phyloP scores from a whole-genome alignment of 495 filamentous ascomycete genomes.

The Aspergillus heteromorphus region DNA sequence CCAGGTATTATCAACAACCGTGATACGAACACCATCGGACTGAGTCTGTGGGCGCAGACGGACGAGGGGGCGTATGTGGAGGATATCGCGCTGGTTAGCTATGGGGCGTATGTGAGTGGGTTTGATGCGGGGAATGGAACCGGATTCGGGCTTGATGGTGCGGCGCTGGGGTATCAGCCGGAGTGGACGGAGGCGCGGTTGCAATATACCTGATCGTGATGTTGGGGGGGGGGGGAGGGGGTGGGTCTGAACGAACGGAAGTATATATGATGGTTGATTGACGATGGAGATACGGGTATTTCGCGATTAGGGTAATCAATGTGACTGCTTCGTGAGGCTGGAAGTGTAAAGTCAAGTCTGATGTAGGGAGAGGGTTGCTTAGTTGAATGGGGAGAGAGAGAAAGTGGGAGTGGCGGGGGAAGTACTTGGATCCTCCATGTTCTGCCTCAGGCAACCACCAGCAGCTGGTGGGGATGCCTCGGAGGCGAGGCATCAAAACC shows the following conservation, averaged over 20 bases:
- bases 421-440: too few species aligned
- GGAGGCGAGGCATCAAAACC: too few species aligned
- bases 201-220: neutral
- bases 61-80: slow-evolving; percentile 32
- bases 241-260: neutral
- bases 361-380: too few species aligned
- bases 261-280: neutral
- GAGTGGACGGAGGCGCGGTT: neutral
- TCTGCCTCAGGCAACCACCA: too few species aligned
- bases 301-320: too few species aligned
- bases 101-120: slow-evolving; percentile 35
- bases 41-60: slow-evolving; percentile 44
- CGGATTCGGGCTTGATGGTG: slow-evolving; percentile 39
- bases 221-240: neutral
- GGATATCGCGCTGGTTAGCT: slow-evolving; percentile 29
- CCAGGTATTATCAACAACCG: slow-evolving; percentile 45
- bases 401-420: too few species aligned
- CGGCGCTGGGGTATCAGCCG: neutral
- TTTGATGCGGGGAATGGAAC: slow-evolving; percentile 43
- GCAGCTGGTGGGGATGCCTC: too few species aligned
- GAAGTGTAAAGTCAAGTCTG: too few species aligned
- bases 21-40: slow-evolving; percentile 38
- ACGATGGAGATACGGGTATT: too few species aligned
- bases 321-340: too few species aligned
- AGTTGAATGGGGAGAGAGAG: too few species aligned